phyloP scores from a whole-genome alignment of 495 filamentous ascomycete genomes.

The Pseudoneurospora amorphoporcata region DNA sequence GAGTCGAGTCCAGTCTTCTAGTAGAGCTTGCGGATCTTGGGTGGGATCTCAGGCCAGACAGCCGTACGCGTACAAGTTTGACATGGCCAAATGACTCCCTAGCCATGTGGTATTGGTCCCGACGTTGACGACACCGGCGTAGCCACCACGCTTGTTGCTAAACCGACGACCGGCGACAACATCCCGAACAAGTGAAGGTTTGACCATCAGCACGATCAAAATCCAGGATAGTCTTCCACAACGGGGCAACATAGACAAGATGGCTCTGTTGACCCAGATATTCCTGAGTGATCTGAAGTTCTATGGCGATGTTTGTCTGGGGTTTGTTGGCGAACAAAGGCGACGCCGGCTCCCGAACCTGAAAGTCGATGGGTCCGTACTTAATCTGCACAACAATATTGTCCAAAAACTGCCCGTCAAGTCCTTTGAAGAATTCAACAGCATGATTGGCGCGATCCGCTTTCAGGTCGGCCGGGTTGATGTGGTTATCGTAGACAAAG shows the following conservation, averaged over 20 bases:
- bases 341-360: constrained; percentile 60
- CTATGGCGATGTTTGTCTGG: constrained; percentile 50
- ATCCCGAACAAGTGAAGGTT: constrained; percentile 41
- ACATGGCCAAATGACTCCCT: constrained; percentile 57
- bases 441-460: constrained; percentile 60
- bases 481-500: constrained; percentile 56
- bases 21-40: constrained; percentile 32
- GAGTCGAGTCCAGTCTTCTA: constrained; percentile 56
- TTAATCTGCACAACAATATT: constrained; percentile 68
- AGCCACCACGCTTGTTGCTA: constrained; percentile 48
- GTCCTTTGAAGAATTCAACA: constrained; percentile 52
- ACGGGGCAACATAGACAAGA: constrained; percentile 52
- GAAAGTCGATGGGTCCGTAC: constrained; percentile 67
- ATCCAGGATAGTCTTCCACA: constrained; percentile 58
- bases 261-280: constrained; percentile 65
- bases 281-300: constrained; percentile 58
- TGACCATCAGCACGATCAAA: constrained; percentile 52
- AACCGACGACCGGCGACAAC: constrained; percentile 52
- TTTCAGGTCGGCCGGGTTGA: constrained; percentile 47
- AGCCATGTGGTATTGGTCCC: constrained; percentile 59
- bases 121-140: constrained; percentile 59
- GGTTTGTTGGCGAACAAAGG: constrained; percentile 56
- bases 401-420: constrained; percentile 57
- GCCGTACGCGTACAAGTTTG: constrained; percentile 64
- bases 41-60: constrained; percentile 53